Conservation (phyloP, 2,329 filamentous ascomycete species). For the Penicillium decumbens region DNA sequence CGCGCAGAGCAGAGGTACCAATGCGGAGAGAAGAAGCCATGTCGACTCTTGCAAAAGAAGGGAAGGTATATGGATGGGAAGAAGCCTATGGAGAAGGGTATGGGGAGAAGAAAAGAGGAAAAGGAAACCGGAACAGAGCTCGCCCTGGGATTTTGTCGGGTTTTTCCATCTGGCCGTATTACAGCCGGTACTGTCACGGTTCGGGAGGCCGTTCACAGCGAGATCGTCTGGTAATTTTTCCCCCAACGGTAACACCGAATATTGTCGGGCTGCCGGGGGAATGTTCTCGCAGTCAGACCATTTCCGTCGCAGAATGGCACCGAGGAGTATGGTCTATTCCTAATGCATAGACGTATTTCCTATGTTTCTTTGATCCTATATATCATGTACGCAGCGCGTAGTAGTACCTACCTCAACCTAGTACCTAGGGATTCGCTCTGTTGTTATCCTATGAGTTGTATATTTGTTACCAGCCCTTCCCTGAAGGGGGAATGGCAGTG, state of each 20-base stretch:
- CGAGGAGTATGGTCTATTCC: neutral
- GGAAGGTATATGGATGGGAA: conserved; percentile 22
- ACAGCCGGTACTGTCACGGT: conserved; percentile 29
- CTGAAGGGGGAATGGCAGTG: conserved; percentile 19
- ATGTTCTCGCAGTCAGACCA: conserved; percentile 1
- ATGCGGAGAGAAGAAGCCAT: conserved; percentile 84
- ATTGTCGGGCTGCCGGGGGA: conserved; percentile 4
- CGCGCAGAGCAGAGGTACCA: conserved; percentile 74
- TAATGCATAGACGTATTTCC: too few relatives aligned
- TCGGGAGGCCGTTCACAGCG: conserved; percentile 15
- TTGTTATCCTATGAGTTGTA: neutral
- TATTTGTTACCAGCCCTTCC: neutral
- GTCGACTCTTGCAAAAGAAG: conserved; percentile 38
- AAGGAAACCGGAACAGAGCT: conserved; percentile 30
- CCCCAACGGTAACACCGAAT: conserved; percentile 19
- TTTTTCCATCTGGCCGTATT: conserved; percentile 35
- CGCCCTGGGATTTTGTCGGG: conserved; percentile 30
- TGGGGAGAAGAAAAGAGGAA: conserved; percentile 36
- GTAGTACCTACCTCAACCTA: neutral
- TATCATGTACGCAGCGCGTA: too few relatives aligned
- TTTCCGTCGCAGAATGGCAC: conserved; percentile 4
- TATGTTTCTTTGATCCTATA: too few relatives aligned
- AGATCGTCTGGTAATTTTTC: conserved; percentile 23
- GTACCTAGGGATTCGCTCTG: neutral
- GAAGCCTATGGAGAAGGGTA: conserved; percentile 29